Percentiles rank a stretch among this genome's conserved stretches.
Conservation (phyloP, 2,329 filamentous ascomycete species). For the Phoma sp. region DNA sequence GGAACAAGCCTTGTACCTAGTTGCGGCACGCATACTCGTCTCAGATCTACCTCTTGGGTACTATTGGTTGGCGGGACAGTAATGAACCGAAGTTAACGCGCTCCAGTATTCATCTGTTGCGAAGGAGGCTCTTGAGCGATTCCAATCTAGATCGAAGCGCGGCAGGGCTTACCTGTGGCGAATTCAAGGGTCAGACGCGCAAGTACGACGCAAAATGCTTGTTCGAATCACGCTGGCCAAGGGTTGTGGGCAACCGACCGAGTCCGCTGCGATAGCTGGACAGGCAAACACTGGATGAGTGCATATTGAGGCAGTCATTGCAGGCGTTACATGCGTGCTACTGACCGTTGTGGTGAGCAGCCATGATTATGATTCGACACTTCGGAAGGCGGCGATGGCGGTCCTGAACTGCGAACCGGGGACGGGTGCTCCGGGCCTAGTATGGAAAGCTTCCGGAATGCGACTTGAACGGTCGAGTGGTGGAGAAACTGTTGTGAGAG, state of each 20-base stretch:
- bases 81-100: slow-evolving; percentile 43
- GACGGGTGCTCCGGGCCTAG: slow-evolving; percentile 32
- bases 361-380: slow-evolving; percentile 32
- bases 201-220: slow-evolving; percentile 22
- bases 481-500: slow-evolving; percentile 44
- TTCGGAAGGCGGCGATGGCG: slow-evolving; percentile 39
- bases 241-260: slow-evolving; percentile 19
- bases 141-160: slow-evolving; percentile 40
- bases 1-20: slow-evolving; percentile 47
- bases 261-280: slow-evolving; percentile 26
- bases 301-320: slow-evolving; percentile 31
- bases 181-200: slow-evolving; percentile 28
- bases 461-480: slow-evolving; percentile 37
- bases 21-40: slow-evolving; percentile 39
- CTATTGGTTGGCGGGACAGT: slow-evolving; percentile 41
- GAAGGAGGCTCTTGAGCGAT: slow-evolving; percentile 33
- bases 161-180: slow-evolving; percentile 37
- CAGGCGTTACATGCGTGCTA: slow-evolving; percentile 25
- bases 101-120: slow-evolving; percentile 30
- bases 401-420: slow-evolving; percentile 41
- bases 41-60: slow-evolving; percentile 33
- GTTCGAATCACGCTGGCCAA: slow-evolving; percentile 14
- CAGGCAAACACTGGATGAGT: slow-evolving; percentile 24
- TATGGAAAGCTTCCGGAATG: slow-evolving; percentile 29
- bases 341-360: slow-evolving; percentile 28